These are phyloP conservation scores for Albifimbria verrucaria DNA, from an alignment of 2,329 filamentous ascomycete genomes.

Conservation along the genomic window DNA sequence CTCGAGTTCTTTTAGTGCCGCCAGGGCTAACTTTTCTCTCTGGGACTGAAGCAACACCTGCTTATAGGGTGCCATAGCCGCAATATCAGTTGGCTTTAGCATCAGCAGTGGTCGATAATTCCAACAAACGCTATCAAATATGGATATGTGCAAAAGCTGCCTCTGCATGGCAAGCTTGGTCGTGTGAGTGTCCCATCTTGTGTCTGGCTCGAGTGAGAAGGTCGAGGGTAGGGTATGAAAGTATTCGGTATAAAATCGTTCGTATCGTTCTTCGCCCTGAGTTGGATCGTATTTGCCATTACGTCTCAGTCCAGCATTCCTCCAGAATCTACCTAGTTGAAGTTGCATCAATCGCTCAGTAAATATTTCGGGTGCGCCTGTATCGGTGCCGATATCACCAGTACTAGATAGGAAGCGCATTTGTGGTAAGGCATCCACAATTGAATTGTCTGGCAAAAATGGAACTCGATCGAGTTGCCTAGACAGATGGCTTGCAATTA, in stretches of 20 bases:
- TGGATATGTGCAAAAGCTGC: background rate
- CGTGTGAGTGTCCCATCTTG: background rate
- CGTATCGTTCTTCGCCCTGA: background rate
- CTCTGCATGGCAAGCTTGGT: background rate
- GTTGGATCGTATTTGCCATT: background rate
- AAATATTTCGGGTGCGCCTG: background rate
- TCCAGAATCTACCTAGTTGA: background rate
- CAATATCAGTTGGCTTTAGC: background rate
- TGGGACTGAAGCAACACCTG: background rate
- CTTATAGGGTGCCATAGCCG: background rate
- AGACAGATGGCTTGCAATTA: background rate
- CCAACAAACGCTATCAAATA: background rate
- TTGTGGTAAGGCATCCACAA: background rate
- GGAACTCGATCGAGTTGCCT: background rate
- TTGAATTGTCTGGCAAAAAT: background rate
- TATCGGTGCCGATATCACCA: background rate
- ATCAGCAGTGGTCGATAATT: background rate
- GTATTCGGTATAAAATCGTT: background rate
- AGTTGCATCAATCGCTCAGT: background rate
- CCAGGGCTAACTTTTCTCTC: background rate
- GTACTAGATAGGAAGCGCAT: background rate
- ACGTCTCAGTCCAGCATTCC: background rate
- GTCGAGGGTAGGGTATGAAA: background rate
- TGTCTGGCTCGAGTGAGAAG: background rate
- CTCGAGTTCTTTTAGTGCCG: background rate